Percentiles rank a stretch among this genome's conserved stretches.
These are phyloP conservation scores for Artemisia tridentata DNA, from an alignment of 129 eudicot species.

Conservation along the genomic window DNA sequence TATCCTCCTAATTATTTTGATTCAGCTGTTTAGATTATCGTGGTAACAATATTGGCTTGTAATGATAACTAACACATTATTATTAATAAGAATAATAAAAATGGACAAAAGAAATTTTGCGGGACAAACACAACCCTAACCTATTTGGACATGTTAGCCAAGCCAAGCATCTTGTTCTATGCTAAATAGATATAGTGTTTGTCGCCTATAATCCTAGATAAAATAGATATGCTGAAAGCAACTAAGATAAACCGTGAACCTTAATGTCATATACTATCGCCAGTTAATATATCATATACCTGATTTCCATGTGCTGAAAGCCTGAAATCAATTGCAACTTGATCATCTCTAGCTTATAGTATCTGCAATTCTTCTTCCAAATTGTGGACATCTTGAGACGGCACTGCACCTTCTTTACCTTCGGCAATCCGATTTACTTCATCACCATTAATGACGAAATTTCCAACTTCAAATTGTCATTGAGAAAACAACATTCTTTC, in stretches of 20 bases:
- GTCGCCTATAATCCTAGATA: no score
- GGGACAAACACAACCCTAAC: no score
- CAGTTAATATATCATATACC: conserved; percentile 29
- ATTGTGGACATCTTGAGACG: conserved; percentile 22
- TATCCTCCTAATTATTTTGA: neutral
- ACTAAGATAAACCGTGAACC: no score
- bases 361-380: neutral
- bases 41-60: neutral
- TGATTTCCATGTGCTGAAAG: conserved; percentile 67
- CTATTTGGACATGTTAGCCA: no score
- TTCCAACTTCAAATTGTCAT: conserved; percentile 53
- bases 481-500: no score
- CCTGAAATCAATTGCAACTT: conserved; percentile 56
- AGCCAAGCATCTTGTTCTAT: no score
- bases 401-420: conserved; percentile 5
- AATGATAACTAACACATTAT: no score
- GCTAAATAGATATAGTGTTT: no score
- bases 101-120: no score
- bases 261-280: no score
- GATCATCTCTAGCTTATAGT: no score
- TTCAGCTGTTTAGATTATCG: neutral
- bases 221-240: no score
- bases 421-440: conserved; percentile 26
- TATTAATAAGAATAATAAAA: neutral
- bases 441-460: conserved; percentile 41